Evolutionary conservation across 169 alveolate genomes (phyloP), one percentile per base, ranked within the genome.

Genomic region (Plasmodium berghei): DNA sequence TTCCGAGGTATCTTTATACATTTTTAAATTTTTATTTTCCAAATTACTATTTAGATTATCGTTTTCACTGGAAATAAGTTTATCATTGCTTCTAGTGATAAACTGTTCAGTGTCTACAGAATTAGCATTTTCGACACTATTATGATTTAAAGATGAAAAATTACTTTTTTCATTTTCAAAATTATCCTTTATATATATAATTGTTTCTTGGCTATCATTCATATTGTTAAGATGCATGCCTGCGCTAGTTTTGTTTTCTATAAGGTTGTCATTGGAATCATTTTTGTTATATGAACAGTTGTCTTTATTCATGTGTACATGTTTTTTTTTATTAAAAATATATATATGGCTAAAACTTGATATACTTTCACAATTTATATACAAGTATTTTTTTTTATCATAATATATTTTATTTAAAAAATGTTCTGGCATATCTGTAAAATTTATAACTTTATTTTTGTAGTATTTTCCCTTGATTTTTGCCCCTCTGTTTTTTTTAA

Each of bases 391-490:
- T 58, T 63, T 63, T 34, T 64, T 75, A 56, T 77, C 89, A 52
- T 63, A 62, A 59, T 45, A 77, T 28, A 77, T 24, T 24, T 77
- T 77, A 49, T 77, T 77, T 9, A 77, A 8, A 77, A 77, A 64
- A 64, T 77, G 69, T 77, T 77, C 89, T 28, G 89, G 77, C 54
- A 77, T 64, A 69, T 64, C 69, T 77, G 89, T 77, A 34, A 77
- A 77, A 54, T 77, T 63, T 52, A 77, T 77, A 6, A 63, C 56
- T 52, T 46, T 77, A 49, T 77, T 69, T 26, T 64, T 77, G 59
- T 64, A 77, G 58, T 77, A 77, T 63, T 69, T 77, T 22, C 52
- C 66, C 48, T 55, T 75, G 34, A 12, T 75, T 63, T 49, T 63
- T 63, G 24, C 48, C 24, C 42, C 42, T 48, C 59, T 56, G 22